phyloP scores from a whole-genome alignment of 805 yeast species.

The fission yeast (Schizosaccharomyces pombe) region DNA sequence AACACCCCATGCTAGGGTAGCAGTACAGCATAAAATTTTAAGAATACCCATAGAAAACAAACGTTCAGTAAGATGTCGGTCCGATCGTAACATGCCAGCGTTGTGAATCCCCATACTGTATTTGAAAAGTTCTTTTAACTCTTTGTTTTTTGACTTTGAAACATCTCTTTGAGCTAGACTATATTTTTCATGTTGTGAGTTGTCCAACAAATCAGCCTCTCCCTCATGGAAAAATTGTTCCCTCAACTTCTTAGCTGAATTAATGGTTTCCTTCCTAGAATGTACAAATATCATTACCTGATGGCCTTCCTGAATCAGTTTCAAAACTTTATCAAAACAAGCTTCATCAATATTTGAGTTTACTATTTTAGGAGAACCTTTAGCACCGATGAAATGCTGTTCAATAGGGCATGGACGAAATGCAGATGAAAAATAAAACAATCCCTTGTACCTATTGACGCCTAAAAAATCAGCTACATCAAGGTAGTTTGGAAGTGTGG shows the following conservation, averaged over 20 bases:
- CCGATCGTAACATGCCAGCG: conserved; percentile 87
- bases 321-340: conserved; percentile 51
- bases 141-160: conserved; percentile 44
- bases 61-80: conserved; percentile 70
- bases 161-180: conserved; percentile 33
- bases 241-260: conserved; percentile 52
- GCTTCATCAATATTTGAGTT: conserved; percentile 58
- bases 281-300: conserved; percentile 96
- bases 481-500: conserved; percentile 72
- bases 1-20: conserved; percentile 98
- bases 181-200: conserved; percentile 17
- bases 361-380: conserved; percentile 36
- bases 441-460: conserved; percentile 75
- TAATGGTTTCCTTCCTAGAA: conserved; percentile 77
- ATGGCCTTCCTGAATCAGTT: conserved; percentile 27
- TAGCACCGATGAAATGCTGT: conserved; percentile 68
- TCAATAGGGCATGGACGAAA: conserved; percentile 85
- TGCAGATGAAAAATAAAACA: conserved; percentile 82
- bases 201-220: conserved; percentile 25
- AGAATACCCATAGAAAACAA: conserved; percentile 70
- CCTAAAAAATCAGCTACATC: conserved; percentile 80
- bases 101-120: conserved; percentile 85
- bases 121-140: conserved; percentile 53
- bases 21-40: conserved; percentile 80
- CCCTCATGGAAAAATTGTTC: conserved; percentile 38